These are phyloP conservation scores for Amanita muscaria DNA, from an alignment of 768 basidiomycete genomes.

Conservation along the genomic window DNA sequence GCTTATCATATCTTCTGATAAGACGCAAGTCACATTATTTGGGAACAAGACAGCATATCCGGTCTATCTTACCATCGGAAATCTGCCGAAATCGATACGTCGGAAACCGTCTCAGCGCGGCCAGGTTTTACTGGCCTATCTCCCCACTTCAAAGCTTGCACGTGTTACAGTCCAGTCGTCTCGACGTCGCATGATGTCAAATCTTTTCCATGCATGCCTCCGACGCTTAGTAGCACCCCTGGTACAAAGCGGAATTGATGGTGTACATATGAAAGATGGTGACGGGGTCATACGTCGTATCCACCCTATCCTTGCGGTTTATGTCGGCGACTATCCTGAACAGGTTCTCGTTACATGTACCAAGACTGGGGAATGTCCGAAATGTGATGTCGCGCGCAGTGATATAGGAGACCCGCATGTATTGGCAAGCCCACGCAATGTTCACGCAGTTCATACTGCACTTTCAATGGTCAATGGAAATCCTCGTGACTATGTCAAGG, in stretches of 20 bases:
- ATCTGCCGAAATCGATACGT: constrained; percentile 31
- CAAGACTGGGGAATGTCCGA: constrained; percentile 21
- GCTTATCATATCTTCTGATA: too few species aligned
- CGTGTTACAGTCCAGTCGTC: too few species aligned
- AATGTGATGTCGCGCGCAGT: constrained; percentile 13
- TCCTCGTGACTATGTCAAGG: too few species aligned
- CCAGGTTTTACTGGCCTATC: not conserved
- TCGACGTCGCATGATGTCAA: not conserved
- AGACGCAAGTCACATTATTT: constrained; percentile 33
- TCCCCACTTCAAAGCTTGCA: not conserved
- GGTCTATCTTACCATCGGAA: constrained; percentile 40
- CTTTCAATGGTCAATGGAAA: too few species aligned
- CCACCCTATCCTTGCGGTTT: constrained; percentile 32
- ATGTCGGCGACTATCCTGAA: constrained; percentile 35
- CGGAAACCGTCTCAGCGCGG: constrained; percentile 24
- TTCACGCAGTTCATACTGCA: too few species aligned
- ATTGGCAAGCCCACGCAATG: too few species aligned
- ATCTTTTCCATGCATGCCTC: not conserved
- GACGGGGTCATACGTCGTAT: constrained; percentile 24
- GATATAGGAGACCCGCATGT: constrained; percentile 13
- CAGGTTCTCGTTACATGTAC: constrained; percentile 28
- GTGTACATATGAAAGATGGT: constrained; percentile 19
- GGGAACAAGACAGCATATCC: constrained; percentile 35
- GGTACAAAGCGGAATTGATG: not conserved
- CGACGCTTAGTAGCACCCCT: not conserved